These are phyloP conservation scores for Curvularia hawaiiensis DNA, from an alignment of 2,329 filamentous ascomycete species.

Conservation along the genomic window DNA sequence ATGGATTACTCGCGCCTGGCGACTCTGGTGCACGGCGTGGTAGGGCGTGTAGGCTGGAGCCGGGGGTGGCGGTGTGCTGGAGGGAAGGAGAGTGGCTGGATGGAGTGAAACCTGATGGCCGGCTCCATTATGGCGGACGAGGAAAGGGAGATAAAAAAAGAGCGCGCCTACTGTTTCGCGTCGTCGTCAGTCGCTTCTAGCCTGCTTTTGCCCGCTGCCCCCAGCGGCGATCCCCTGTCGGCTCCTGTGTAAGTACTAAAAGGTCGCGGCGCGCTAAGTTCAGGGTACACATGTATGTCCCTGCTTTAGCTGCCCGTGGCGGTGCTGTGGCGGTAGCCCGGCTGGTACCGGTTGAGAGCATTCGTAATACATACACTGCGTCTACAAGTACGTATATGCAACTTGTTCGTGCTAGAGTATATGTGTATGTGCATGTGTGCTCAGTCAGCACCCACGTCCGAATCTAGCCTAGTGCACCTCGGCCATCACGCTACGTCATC, in stretches of 20 bases:
- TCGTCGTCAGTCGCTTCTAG: slow-evolving; percentile 10
- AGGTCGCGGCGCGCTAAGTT: slow-evolving; percentile 3
- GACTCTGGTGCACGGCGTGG: background rate
- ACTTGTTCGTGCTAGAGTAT: no score
- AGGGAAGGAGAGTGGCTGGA: background rate
- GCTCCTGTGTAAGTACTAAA: background rate
- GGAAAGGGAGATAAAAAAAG: slow-evolving; percentile 2
- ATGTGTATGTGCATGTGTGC: background rate
- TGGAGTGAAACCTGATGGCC: background rate
- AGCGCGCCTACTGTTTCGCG: slow-evolving; percentile 11
- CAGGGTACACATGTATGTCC: background rate
- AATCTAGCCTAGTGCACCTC: slow-evolving; percentile 1
- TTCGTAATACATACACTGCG: no score
- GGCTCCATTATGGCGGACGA: background rate
- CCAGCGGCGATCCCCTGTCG: slow-evolving; percentile 9
- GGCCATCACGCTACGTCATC: background rate
- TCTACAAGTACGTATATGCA: no score
- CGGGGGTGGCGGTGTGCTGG: background rate
- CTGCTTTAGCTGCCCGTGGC: no score
- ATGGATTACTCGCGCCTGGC: background rate
- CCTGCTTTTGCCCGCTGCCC: background rate
- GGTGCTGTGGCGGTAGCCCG: background rate
- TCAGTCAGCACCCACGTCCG: background rate
- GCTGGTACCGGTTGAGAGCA: background rate
- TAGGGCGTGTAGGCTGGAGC: background rate